Evolutionary conservation across 1,284 basidiomycete genomes (phyloP).

Genomic region (Cutaneotrichosporon cutaneum): DNA sequence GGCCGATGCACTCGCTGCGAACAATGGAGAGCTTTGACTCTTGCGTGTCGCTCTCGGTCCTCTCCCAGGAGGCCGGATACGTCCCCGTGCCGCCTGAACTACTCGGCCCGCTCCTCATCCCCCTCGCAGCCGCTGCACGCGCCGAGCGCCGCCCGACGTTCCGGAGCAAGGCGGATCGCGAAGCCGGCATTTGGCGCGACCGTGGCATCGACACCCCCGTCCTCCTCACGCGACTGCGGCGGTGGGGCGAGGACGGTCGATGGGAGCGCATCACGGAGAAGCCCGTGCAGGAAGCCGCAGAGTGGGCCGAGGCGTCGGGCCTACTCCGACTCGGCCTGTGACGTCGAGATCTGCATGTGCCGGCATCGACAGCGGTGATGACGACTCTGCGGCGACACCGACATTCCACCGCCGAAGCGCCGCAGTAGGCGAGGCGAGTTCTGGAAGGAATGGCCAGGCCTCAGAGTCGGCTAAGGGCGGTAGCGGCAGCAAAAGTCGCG

Average conservation of each 20-base stretch:
- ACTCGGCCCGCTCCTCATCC: constrained; percentile 34
- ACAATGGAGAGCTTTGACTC: constrained; percentile 4
- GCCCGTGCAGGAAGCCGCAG: constrained; percentile 37
- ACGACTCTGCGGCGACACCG: neutral
- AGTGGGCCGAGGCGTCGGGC: constrained; percentile 27
- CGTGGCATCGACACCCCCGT: neutral
- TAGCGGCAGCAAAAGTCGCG: neutral
- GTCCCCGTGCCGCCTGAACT: constrained; percentile 38
- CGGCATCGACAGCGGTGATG: neutral
- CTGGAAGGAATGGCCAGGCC: neutral
- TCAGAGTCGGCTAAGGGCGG: neutral
- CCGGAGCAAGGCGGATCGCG: constrained; percentile 16
- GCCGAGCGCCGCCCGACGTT: constrained; percentile 13
- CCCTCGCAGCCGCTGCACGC: constrained; percentile 27
- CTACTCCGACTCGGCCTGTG: neutral
- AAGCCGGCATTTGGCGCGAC: neutral
- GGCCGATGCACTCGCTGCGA: neutral
- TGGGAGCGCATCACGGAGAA: constrained; percentile 45
- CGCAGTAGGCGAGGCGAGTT: neutral
- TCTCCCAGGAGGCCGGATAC: constrained; percentile 25
- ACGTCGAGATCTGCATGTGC: neutral
- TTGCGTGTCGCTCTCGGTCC: neutral
- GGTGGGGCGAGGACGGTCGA: constrained; percentile 41
- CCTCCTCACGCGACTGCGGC: constrained; percentile 23
- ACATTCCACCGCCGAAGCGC: neutral